phyloP scores from a whole-genome alignment of 164 flowering plant species.

The Vitis vinifera region ASM3070453v1 NC_081807.1:140501-141000 shows the following conservation, averaged over 20 bases:
- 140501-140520: no score
- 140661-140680: constrained; percentile 79
- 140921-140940: constrained; percentile 76
- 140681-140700: constrained; percentile 86
- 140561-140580: background rate
- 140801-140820: background rate
- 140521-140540: no score
- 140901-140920: constrained; percentile 44
- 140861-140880: constrained; percentile 99
- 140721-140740: constrained; percentile 93
- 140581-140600: constrained; percentile 25
- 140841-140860: constrained; percentile 92
- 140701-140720: constrained; percentile 99
- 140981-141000: constrained; percentile 56
- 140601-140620: constrained; percentile 55
- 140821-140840: constrained; percentile 7
- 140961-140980: constrained; percentile 47
- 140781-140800: constrained; percentile 2
- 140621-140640: constrained; percentile 99
- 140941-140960: constrained; percentile 72
- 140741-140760: constrained; percentile 95
- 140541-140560: no score
- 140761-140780: constrained; percentile 43
- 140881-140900: constrained; percentile 98
- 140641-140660: constrained; percentile 74